A percentile compares a stretch with the other conserved stretches of the same genome.
These are phyloP conservation scores for Alloteropsis semialata DNA, from an alignment of 176 grass and related monocot genomes.

Conservation along the genomic window DNA sequence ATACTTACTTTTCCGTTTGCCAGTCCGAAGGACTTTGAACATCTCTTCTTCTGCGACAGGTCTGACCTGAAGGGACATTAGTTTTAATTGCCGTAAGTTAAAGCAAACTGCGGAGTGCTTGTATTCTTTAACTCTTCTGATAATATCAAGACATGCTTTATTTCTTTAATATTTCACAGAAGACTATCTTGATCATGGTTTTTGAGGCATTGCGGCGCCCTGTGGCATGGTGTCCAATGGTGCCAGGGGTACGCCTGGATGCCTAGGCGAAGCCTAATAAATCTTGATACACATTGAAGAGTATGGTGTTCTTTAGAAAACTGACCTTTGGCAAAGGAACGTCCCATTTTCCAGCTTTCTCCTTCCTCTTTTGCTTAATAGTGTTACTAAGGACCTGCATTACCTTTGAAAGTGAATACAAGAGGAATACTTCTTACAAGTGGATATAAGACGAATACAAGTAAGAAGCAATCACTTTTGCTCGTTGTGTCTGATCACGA, in stretches of 20 bases:
- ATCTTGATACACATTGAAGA: neutral
- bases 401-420: too few species aligned
- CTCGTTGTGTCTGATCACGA: conserved; percentile 70
- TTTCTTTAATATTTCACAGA: neutral
- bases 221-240: too few species aligned
- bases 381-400: conserved; percentile 74
- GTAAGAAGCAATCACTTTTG: conserved; percentile 53
- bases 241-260: too few species aligned
- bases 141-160: neutral
- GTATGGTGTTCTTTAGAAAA: neutral
- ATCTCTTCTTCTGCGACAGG: conserved; percentile 82
- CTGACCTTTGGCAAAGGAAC: conserved; percentile 80
- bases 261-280: too few species aligned
- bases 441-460: neutral
- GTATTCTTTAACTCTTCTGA: neutral
- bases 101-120: neutral
- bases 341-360: conserved; percentile 89
- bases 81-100: neutral
- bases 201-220: too few species aligned
- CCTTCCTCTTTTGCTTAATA: conserved; percentile 87
- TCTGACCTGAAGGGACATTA: conserved; percentile 53
- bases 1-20: conserved; percentile 74
- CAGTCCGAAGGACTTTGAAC: conserved; percentile 68
- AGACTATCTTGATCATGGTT: too few species aligned
- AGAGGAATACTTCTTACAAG: neutral